phyloP scores from a whole-genome alignment of 371 early-diverging fungal genomes.

The Mucor mucedo region DNA sequence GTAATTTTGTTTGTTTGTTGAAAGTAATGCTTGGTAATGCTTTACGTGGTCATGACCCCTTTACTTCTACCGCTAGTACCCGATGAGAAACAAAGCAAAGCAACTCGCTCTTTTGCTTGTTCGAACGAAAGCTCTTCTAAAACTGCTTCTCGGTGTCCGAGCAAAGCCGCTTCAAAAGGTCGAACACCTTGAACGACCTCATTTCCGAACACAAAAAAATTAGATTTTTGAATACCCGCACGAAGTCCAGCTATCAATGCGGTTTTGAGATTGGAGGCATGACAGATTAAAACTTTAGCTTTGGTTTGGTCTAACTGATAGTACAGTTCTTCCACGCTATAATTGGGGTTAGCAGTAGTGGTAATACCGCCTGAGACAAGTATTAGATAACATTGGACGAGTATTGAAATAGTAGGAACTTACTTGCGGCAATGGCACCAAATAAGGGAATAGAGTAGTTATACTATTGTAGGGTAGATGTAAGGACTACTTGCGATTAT shows the following conservation, averaged over 20 bases:
- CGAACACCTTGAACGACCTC: slow-evolving; percentile 6
- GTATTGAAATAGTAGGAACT: neutral
- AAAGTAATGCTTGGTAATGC: no score
- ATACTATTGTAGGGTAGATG: neutral
- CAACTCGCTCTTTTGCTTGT: slow-evolving; percentile 35
- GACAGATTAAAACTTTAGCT: neutral
- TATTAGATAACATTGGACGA: neutral
- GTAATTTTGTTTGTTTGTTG: no score
- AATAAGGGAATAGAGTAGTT: neutral
- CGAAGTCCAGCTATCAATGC: neutral
- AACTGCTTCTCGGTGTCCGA: neutral
- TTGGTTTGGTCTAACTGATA: neutral
- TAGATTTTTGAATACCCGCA: neutral
- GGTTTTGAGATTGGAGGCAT: neutral
- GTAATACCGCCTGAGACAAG: neutral
- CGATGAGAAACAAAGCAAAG: slow-evolving; percentile 79
- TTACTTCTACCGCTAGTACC: slow-evolving; percentile 83
- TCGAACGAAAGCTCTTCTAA: neutral
- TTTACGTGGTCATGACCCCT: slow-evolving; percentile 78
- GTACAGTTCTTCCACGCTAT: neutral
- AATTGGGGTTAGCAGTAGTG: neutral
- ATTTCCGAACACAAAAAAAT: slow-evolving; percentile 27
- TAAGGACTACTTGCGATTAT: no score
- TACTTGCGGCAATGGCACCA: neutral
- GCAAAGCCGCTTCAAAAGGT: slow-evolving; percentile 4